Conservation (phyloP, 2,329 filamentous ascomycete species). For the Curvularia spicifera region DNA sequence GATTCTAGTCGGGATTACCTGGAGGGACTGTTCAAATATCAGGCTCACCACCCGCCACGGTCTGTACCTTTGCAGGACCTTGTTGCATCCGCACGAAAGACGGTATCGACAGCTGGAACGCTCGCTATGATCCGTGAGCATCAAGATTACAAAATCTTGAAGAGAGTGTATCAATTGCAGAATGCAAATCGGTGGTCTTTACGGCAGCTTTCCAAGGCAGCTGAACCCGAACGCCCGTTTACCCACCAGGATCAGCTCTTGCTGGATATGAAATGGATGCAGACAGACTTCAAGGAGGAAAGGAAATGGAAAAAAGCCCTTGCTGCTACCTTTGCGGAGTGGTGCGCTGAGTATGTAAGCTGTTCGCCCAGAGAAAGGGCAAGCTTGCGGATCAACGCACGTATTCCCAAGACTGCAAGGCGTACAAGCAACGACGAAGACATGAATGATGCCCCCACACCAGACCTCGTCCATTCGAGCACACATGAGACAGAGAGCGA, state of each 20-base stretch:
- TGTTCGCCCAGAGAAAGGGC: conserved; percentile 68
- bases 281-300: conserved; percentile 93
- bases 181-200: conserved; percentile 92
- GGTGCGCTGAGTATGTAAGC: conserved; percentile 82
- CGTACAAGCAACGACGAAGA: conserved; percentile 31
- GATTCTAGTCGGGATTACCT: conserved; percentile 64
- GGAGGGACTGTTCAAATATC: conserved; percentile 64
- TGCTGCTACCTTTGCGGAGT: conserved; percentile 79
- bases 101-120: conserved; percentile 83
- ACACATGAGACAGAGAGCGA: conserved; percentile 50
- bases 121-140: conserved; percentile 83
- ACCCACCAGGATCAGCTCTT: conserved; percentile 87
- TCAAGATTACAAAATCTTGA: conserved; percentile 84
- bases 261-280: conserved; percentile 96
- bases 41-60: conserved; percentile 63
- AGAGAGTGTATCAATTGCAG: conserved; percentile 88
- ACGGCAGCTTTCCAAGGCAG: conserved; percentile 82
- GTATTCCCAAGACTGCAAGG: conserved; percentile 26
- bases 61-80: conserved; percentile 69
- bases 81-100: conserved; percentile 84
- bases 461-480: conserved; percentile 48
- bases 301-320: conserved; percentile 89
- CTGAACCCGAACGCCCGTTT: conserved; percentile 77
- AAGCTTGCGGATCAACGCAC: conserved; percentile 71
- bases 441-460: conserved; percentile 50